phyloP scores from a whole-genome alignment of 2,329 filamentous ascomycete species.

The Bipolaris zeicola region DNA sequence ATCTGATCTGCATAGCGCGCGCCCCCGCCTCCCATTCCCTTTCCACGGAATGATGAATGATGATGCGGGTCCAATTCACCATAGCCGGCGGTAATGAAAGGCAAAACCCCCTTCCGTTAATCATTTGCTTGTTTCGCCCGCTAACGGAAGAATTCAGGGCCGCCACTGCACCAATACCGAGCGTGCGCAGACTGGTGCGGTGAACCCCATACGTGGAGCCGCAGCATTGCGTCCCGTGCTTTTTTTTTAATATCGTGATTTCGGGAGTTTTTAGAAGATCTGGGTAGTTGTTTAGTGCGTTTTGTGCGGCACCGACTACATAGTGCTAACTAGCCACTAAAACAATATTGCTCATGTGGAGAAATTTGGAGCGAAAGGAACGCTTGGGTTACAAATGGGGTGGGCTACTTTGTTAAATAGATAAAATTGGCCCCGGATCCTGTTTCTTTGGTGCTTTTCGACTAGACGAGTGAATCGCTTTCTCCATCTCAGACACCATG shows the following conservation, averaged over 20 bases:
- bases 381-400: not conserved
- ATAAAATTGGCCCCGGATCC: not conserved
- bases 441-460: too few species aligned
- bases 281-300: not conserved
- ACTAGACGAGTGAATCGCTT: not conserved
- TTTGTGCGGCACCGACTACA: too few species aligned
- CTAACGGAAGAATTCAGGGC: constrained; percentile 17
- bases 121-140: not conserved
- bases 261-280: not conserved
- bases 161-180: constrained; percentile 21
- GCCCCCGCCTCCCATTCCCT: too few species aligned
- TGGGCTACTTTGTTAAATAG: not conserved
- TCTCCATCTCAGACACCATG: constrained; percentile 4
- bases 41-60: not conserved
- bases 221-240: constrained; percentile 10
- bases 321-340: too few species aligned
- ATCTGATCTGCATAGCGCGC: too few species aligned
- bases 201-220: constrained; percentile 3
- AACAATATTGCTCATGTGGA: not conserved
- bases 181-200: not conserved
- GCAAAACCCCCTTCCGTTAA: not conserved
- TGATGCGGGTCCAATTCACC: not conserved
- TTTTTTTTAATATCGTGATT: constrained; percentile 1
- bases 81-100: constrained; percentile 11
- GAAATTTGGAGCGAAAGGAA: not conserved